phyloP scores from a whole-genome alignment of 768 basidiomycete species.

The Lentinula lateritia region DNA sequence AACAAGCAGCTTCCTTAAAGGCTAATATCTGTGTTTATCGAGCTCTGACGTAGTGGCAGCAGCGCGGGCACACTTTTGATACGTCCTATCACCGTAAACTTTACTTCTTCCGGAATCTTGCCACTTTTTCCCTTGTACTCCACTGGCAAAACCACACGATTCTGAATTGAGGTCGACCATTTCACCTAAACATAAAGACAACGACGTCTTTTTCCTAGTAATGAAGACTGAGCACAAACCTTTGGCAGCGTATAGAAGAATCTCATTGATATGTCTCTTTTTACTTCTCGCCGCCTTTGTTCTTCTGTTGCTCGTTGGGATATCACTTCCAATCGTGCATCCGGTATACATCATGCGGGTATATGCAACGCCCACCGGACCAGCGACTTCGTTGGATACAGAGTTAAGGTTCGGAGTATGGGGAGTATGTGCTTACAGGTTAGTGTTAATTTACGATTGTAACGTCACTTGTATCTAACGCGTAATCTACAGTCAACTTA shows the following conservation, averaged over 20 bases:
- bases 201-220: neutral
- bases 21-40: neutral
- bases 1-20: too few species aligned
- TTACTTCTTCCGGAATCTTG: neutral
- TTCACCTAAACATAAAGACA: too few species aligned
- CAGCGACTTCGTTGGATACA: conserved; percentile 48
- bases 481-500: conserved; percentile 17
- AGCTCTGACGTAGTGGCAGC: neutral
- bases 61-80: neutral
- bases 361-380: conserved; percentile 26
- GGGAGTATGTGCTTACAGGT: conserved; percentile 72
- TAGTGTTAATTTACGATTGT: conserved; percentile 4
- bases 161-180: too few species aligned
- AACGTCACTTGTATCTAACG: neutral
- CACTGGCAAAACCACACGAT: neutral
- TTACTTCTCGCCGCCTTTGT: conserved; percentile 59
- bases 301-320: conserved; percentile 69
- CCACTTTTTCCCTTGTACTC: neutral
- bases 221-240: conserved; percentile 30
- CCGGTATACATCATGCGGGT: conserved; percentile 57
- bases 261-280: conserved; percentile 41
- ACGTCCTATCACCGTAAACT: neutral
- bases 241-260: conserved; percentile 36
- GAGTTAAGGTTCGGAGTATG: conserved; percentile 74
- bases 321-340: conserved; percentile 74